Base-by-base conservation (phyloP, 2,329 filamentous ascomycete genomes). In the Microsporum audouinii region DNA sequence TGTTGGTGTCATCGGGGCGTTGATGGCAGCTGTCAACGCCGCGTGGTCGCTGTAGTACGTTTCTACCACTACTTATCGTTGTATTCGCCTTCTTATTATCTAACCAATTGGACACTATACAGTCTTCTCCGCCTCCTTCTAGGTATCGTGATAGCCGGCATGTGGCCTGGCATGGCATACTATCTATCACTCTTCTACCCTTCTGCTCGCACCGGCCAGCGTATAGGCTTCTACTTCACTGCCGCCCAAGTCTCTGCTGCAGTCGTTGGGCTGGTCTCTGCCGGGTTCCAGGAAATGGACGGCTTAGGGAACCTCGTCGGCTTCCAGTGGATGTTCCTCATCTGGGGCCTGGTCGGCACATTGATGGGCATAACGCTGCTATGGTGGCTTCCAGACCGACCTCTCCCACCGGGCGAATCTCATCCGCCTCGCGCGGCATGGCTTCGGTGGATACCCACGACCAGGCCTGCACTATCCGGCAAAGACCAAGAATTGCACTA, bases 151-250 rank as follows among this genome's bases (percentile, higher is more conserved):
- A 91, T 91, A 71, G 91, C 91, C 0, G 91, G 91, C 55, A 91
- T 96, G 87, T 96, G 91, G 91, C 91, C 91, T 0, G 91, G 91
- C 57, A 95, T 96, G 91, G 84, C 89, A 7, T 94, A 94, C 72
- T 96, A 95, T 70, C 79, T 96, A 55, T 95, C 91, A 0, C 80
- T 95, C 5, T 96, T 95, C 78, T 96, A 96, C 70, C 91, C 91
- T 5, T 90, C 91, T 0, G 89, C 88, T 4, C 82, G 88, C 10
- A 94, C 88, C 1, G 91, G 88, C 12, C 95, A 94, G 77, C 83
- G 91, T 43, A 95, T 96, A 65, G 91, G 91, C 41, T 84, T 87
- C 71, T 96, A 95, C 76, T 96, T 89, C 71, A 95, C 89, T 1
- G 91, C 91, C 0, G 84, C 89, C 0, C 91, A 96, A 71, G 83